Base-by-base conservation (phyloP, 805 yeast species). In the Hanseniaspora valbyensis region DNA sequence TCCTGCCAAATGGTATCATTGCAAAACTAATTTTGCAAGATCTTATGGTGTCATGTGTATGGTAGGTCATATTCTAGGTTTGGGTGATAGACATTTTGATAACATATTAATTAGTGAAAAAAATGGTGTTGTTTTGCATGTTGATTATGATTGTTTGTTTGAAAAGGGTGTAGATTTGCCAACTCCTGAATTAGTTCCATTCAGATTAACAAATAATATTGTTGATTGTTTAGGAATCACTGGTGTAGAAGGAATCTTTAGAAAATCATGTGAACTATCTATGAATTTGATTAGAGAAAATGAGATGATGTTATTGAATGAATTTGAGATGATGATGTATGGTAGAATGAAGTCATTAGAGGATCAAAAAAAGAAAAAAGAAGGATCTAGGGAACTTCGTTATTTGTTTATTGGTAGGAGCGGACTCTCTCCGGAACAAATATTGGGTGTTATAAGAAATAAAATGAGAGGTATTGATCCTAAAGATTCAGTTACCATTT, bases 81-180 rank as follows among this genome's bases (percentile, higher is more conserved):
- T 92, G 44, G 99, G 99, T 22, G 99, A 92, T 65, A 73, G 99
- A 36, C 99, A 92, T 62, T 83, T 95, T 57, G 99, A 92, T 60
- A 92, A 92, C 60, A 77, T 92, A 19, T 66, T 92, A 50, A 68
- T 90, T 34, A 75, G 80, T 58, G 81, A 81, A 54, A 75, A 72
- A 38, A 75, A 80, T 3, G 98, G 98, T 1, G 78, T 78, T 8
- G 77, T 87, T 0, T 66, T 92, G 54, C 99, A 92, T 63, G 96
- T 92, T 50, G 99, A 94, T 66, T 92, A 92, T 64, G 97, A 94
- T 61, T 90, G 97, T 68, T 69, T 92, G 38, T 92, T 94, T 60
- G 97, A 90, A 52, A 92, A 90, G 61, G 81, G 75, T 40, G 66
- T 65, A 42, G 85, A 84, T 22, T 66, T 80, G 26, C 80, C 81